Base-by-base conservation (phyloP, 2,329 filamentous ascomycete genomes). In the Blumeriella jaapii region DNA sequence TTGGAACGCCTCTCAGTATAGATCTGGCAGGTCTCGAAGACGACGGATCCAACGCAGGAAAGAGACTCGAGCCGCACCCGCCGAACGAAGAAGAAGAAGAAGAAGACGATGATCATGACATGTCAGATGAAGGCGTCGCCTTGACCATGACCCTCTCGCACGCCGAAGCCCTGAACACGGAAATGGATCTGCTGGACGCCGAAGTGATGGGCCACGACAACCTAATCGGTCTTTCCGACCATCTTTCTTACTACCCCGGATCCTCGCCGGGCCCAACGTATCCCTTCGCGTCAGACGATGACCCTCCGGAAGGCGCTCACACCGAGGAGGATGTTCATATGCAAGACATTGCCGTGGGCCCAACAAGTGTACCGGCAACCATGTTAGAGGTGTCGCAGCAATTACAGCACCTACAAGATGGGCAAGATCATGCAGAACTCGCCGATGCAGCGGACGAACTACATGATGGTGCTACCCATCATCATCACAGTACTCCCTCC, bases 21-120 rank as follows among this genome's bases (percentile, higher is more conserved):
- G 44, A 34, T 16, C 26, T 41, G 12, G 42, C 43, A 12, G 30
- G 25, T 13, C 16, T 17, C 14, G 36, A 41, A 26, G 42, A 42
- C 5, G 42, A 42, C 5, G 39, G 37, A 29, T 23, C 38, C n/a
- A 38, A 40, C 12, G 26, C 33, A 23, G 45, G 43, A 11, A 31
- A 40, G n/a, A 32, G 32, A 20, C 22, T 29, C 15, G 40, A 41
- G 2, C 23, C 29, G 6, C 32, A 30, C 6, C 31, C 40, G n/a
- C 29, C 37, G 27, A 37, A 29, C 20, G n/a, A n/a, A n/a, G n/a
- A n/a, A n/a, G n/a, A n/a, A n/a, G n/a, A n/a, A n/a, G n/a, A n/a
- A n/a, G n/a, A n/a, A n/a, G 49, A 53, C 26, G 49, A 51, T 29
- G 50, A 54, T 33, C 45, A 45, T 35, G 49, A 53, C 26, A 54